phyloP scores from a whole-genome alignment of 805 yeast species.

The Metschnikowia aberdeeniae region DNA sequence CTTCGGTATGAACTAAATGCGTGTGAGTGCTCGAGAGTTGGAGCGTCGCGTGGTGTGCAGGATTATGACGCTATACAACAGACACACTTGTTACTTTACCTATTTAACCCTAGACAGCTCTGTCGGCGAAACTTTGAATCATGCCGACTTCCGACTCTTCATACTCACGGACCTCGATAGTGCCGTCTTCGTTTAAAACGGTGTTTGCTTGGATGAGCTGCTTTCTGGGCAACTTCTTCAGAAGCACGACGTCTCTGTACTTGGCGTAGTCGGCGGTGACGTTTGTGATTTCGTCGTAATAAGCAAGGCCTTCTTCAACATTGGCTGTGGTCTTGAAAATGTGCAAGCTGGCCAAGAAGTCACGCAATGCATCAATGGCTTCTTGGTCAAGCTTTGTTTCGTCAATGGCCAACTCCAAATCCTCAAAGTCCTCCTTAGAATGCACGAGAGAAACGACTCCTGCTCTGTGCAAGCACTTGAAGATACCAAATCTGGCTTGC shows the following conservation, averaged over 20 bases:
- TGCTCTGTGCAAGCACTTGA: constrained; percentile 68
- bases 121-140: constrained; percentile 71
- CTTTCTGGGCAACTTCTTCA: constrained; percentile 76
- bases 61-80: not conserved
- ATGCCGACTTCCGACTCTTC: constrained; percentile 69
- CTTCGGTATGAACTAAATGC: not conserved
- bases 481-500: constrained; percentile 87
- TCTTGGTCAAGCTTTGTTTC: constrained; percentile 57
- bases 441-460: constrained; percentile 57
- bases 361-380: constrained; percentile 72
- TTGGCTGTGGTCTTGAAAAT: constrained; percentile 78
- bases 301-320: constrained; percentile 56
- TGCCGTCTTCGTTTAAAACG: constrained; percentile 33
- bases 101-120: constrained; percentile 23
- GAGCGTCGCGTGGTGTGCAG: not conserved
- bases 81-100: not conserved
- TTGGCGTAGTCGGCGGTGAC: constrained; percentile 60
- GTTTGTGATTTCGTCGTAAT: constrained; percentile 64
- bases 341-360: constrained; percentile 68
- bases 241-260: constrained; percentile 64
- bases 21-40: constrained; percentile 3
- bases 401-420: constrained; percentile 58
- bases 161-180: constrained; percentile 63
- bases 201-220: constrained; percentile 85
- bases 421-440: constrained; percentile 48